Base-by-base conservation (phyloP, 495 filamentous ascomycete species). In the Annulohypoxylon maeteangense region DNA sequence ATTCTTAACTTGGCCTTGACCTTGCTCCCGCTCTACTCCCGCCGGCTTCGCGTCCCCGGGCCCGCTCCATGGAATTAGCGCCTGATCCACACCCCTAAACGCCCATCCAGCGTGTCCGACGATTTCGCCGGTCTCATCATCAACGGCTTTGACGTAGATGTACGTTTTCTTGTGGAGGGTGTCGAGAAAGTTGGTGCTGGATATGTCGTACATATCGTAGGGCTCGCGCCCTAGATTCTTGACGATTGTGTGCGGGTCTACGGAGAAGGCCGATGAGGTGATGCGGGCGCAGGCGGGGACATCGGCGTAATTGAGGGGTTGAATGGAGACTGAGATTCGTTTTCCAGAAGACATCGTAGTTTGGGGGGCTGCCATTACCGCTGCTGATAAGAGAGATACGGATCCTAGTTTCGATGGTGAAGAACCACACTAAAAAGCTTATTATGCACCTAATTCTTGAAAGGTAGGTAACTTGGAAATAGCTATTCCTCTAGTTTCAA, bases 61-160 rank as follows among this genome's bases (percentile, higher is more conserved):
- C 32, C 60, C 62, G 31, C 4, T 45, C 44, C 58, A 42, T 12
- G 71, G 62, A 7, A 74, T 66, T 23, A 66, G 40, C 29, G 22
- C 53, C 1, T 50, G 55, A 34, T 65, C 70, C 3, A 66, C 20
- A 2, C 62, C 62, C 44, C 65, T 65, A 36, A 74, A 71, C 10
- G 62, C 66, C 73, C 73, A 75, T 54, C 57, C 56, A 11, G 65
- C 60, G n/a, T 70, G 59, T 18, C 73, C 73, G 14, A 75, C 48
- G 10, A 72, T 29, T 8, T 27, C 57, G 7, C 70, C 73, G 0
- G 61, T 69, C 20, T 61, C 51, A 22, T 42, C 44, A 32, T 75
- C 67, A 2, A 75, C 70, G n/a, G 70, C 73, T 58, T 75, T 75
- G 40, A 71, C 27, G 36, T 57, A 61, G 11, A 75, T 57, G 57